A percentile compares a stretch with the other conserved stretches of the same genome.
Evolutionary conservation across 371 early-diverging fungal species (phyloP).

Genomic region (Furculomyces boomerangus): DNA sequence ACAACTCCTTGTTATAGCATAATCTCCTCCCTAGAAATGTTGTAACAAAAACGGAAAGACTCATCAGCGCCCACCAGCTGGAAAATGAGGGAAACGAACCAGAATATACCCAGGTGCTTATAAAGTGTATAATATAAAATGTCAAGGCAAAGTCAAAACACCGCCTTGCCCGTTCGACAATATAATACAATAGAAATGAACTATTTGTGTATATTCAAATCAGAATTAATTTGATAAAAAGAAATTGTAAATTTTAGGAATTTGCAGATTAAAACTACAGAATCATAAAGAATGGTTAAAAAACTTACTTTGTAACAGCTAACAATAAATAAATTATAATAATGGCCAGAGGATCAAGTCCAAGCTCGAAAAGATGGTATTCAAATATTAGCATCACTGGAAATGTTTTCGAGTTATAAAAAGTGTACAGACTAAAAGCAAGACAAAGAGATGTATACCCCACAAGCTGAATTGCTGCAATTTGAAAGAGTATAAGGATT

Average conservation of each 20-base stretch:
- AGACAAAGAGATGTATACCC: background rate
- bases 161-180: background rate
- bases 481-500: background rate
- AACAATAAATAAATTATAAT: background rate
- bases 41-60: background rate
- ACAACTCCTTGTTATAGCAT: background rate
- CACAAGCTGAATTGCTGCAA: background rate
- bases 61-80: background rate
- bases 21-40: background rate
- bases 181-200: background rate
- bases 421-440: background rate
- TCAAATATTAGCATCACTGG: background rate
- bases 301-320: background rate
- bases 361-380: background rate
- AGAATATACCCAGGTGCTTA: background rate
- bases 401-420: background rate
- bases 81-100: background rate
- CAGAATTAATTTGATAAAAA: background rate
- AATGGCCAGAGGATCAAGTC: background rate
- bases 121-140: background rate
- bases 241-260: background rate
- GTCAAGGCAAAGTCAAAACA: background rate
- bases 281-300: background rate
- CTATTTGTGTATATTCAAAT: background rate
- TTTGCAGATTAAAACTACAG: too few species aligned